Evolutionary conservation across 768 basidiomycete genomes (phyloP), one percentile per base, ranked within the genome.

Genomic region (Infundibulicybe gibba): DNA sequence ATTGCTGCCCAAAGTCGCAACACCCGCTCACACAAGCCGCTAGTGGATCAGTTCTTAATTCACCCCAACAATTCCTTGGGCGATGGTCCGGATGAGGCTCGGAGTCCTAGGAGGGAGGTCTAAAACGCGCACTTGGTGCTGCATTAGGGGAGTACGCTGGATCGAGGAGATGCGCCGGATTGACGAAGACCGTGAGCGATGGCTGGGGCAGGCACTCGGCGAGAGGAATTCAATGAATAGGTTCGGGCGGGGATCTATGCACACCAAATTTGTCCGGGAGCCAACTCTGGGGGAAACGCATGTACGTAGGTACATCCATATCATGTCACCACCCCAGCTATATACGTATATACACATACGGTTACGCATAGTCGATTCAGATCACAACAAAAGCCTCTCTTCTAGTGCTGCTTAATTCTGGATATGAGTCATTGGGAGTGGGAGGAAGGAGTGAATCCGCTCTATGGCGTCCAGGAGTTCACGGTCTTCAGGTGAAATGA

Each of bases 111-210:
- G 85, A 87, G 51, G 78, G 75, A 43, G 86, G 88, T 37, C 66
- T 90, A 30, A 81, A 78, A 48, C 76, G 81, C 0, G 86, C 84
- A 1, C 64, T 90, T 39, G 83, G 83, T 51, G 75, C 81, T 1
- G 81, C 87, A 2, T 53, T 90, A 41, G 81, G 79, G 86, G 85
- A 58, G 72, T 74, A 41, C 69, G 87, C 34, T 87, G 86, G 81
- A 63, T 72, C 33, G 83, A 87, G 13, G 87, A 88, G 65, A 82
- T 89, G 75, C 62, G 72, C 19, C 69, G 77, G 48, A 71, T 87
- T 47, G 68, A 72, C 41, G 80, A 83, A 21, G 89, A 91, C 47
- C 70, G 85, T 13, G 83, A 86, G 56, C 64, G 72, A 14, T 63
- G 90, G 35, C 63, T 91, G 41, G 69, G 68, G 53, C 86, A 90